Conservation (phyloP, 495 filamentous ascomycete genomes). For the Aspergillus carlsbadensis region DNA sequence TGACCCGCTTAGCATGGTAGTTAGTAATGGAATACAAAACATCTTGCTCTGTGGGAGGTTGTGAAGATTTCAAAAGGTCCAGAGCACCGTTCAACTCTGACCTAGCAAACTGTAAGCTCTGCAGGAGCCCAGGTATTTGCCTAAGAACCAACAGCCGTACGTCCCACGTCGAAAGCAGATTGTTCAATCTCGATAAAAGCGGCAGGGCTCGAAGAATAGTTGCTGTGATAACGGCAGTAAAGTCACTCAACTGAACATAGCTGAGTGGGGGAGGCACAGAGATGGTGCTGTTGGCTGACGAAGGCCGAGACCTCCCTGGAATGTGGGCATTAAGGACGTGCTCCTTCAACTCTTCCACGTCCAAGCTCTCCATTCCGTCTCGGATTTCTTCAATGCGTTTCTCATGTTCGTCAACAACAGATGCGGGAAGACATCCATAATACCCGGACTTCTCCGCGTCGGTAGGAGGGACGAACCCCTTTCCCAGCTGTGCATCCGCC, state of each 20-base stretch:
- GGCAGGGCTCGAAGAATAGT: conserved; percentile 85
- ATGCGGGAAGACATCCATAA: conserved; percentile 66
- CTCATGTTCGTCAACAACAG: conserved; percentile 65
- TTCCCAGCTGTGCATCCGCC: conserved; percentile 36
- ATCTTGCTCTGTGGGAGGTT: conserved; percentile 17
- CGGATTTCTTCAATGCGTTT: conserved; percentile 73
- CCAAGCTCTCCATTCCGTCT: conserved; percentile 72
- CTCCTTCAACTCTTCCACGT: conserved; percentile 86
- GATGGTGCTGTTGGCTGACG: conserved; percentile 51
- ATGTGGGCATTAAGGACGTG: conserved; percentile 82
- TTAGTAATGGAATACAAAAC: conserved; percentile 44
- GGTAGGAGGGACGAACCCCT: conserved; percentile 57
- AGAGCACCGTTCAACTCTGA: conserved; percentile 63
- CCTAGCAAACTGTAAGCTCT: conserved; percentile 62
- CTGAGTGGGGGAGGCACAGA: conserved; percentile 55
- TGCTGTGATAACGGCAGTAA: conserved; percentile 85
- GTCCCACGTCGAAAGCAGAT: conserved; percentile 71
- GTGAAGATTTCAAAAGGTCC: conserved; percentile 49
- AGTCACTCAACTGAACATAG: conserved; percentile 69
- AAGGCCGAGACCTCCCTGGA: conserved; percentile 52
- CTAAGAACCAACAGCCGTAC: conserved; percentile 71
- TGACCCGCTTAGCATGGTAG: conserved; percentile 59
- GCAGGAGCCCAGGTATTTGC: conserved; percentile 66
- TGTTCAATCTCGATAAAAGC: conserved; percentile 68
- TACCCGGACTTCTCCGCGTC: conserved; percentile 44